Conservation (phyloP, 371 early-diverging fungal genomes). For the Coemansia sp. region DNA sequence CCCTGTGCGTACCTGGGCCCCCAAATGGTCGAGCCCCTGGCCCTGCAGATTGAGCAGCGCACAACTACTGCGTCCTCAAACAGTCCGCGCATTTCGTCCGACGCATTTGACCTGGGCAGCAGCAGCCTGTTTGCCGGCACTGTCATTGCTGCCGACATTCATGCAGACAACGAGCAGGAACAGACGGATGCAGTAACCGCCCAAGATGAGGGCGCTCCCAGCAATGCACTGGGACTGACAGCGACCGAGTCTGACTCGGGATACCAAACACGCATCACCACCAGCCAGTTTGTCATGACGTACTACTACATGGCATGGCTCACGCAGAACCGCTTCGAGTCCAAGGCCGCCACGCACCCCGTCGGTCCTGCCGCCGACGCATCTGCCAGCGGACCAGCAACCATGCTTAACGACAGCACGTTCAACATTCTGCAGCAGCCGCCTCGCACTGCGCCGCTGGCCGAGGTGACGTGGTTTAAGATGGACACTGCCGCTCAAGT, state of each 20-base stretch:
- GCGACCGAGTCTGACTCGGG: neutral
- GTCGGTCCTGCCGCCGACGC: slow-evolving; percentile 20
- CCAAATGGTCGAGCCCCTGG: slow-evolving; percentile 48
- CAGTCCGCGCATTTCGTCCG: slow-evolving; percentile 10
- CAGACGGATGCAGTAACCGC: neutral
- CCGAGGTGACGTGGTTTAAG: slow-evolving; percentile 50
- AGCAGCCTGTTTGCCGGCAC: neutral
- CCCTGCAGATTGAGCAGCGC: slow-evolving; percentile 44
- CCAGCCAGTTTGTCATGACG: slow-evolving; percentile 38
- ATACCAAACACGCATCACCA: neutral
- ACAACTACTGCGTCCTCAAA: neutral
- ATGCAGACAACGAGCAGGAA: neutral
- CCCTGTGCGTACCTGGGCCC: slow-evolving; percentile 42
- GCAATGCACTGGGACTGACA: neutral
- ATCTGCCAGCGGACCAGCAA: neutral
- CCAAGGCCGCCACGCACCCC: slow-evolving; percentile 27
- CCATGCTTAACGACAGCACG: neutral
- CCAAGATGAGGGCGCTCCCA: neutral
- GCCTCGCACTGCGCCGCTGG: slow-evolving; percentile 18
- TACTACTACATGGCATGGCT: slow-evolving; percentile 50
- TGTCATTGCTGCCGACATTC: neutral
- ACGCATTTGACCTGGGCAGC: neutral
- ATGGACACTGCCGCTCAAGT: slow-evolving; percentile 49
- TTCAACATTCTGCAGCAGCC: neutral
- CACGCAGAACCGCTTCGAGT: slow-evolving; percentile 42